Percentiles rank a stretch among this genome's conserved stretches.
phyloP scores from a whole-genome alignment of 495 filamentous ascomycete genomes.

The Neurospora terricola region DNA sequence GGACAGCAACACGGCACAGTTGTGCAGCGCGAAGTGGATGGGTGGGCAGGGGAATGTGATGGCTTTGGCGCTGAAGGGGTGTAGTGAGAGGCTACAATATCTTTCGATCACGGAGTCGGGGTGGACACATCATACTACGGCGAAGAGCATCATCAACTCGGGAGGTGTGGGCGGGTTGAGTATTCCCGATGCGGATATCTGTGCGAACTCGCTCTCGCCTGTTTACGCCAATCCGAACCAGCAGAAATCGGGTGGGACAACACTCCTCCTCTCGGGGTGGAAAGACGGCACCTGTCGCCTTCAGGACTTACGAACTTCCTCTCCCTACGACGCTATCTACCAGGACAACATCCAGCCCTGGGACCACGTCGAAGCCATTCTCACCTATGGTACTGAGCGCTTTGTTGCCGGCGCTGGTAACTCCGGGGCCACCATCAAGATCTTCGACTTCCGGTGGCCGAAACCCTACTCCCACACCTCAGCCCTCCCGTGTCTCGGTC shows the following conservation, averaged over 20 bases:
- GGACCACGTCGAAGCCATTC: conserved; percentile 27
- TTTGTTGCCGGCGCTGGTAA: conserved; percentile 32
- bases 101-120: conserved; percentile 29
- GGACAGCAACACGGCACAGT: conserved; percentile 1
- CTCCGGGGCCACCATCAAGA: conserved; percentile 25
- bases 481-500: conserved; percentile 25
- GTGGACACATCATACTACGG: conserved; percentile 17
- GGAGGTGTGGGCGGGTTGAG: not conserved
- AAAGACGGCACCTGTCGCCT: conserved; percentile 35
- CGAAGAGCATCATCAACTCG: conserved; percentile 9
- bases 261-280: conserved; percentile 36
- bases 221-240: conserved; percentile 18
- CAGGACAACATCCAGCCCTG: conserved; percentile 35
- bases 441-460: conserved; percentile 40
- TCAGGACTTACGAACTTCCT: conserved; percentile 33
- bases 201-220: conserved; percentile 27
- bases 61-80: conserved; percentile 26
- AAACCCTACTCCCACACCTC: conserved; percentile 34
- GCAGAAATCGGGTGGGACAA: conserved; percentile 14
- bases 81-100: conserved; percentile 27
- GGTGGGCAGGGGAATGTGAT: conserved; percentile 20
- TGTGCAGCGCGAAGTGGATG: conserved; percentile 29
- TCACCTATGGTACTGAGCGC: conserved; percentile 31
- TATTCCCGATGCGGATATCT: conserved; percentile 10
- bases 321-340: conserved; percentile 25